A percentile compares a stretch with the other conserved stretches of the same genome.
These are phyloP conservation scores for Wickerhamomyces sp. DNA, from an alignment of 1,139 yeast genomes.

Conservation along the genomic window DNA sequence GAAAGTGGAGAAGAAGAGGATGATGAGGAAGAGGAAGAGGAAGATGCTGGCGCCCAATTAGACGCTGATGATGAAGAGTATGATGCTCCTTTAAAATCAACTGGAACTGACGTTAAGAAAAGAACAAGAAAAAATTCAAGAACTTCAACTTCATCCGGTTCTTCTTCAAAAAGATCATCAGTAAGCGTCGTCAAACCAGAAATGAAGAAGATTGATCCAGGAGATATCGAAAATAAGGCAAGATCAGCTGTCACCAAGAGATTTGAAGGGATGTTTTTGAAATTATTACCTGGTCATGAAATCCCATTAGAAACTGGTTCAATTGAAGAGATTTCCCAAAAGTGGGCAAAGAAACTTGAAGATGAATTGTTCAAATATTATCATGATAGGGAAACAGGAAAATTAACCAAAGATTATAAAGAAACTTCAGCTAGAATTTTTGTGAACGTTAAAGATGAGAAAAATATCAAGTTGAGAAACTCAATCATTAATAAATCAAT, in stretches of 20 bases:
- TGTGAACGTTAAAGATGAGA: constrained; percentile 48
- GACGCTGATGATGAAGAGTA: constrained; percentile 3
- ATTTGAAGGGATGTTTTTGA: constrained; percentile 18
- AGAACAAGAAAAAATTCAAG: not conserved
- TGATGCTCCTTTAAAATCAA: constrained; percentile 1
- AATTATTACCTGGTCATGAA: constrained; percentile 10
- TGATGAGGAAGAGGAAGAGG: not conserved
- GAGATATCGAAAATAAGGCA: constrained; percentile 18
- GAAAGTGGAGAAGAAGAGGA: constrained; percentile 2
- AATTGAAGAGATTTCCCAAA: constrained; percentile 38
- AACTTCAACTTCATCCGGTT: not conserved
- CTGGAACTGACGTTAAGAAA: not conserved
- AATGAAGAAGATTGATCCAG: not conserved
- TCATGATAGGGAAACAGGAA: constrained; percentile 31
- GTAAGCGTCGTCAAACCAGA: not conserved
- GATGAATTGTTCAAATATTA: constrained; percentile 36
- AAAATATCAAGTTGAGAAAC: constrained; percentile 41
- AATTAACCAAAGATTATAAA: constrained; percentile 36
- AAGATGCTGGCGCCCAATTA: not conserved
- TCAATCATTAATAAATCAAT: constrained; percentile 45
- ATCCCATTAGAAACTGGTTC: constrained; percentile 10
- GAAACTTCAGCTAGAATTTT: constrained; percentile 50
- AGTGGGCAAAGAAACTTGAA: constrained; percentile 34
- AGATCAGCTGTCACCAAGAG: constrained; percentile 19
- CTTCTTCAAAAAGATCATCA: not conserved